Conservation (phyloP, 1,284 basidiomycete species). For the Cryptococcus sp. region DNA sequence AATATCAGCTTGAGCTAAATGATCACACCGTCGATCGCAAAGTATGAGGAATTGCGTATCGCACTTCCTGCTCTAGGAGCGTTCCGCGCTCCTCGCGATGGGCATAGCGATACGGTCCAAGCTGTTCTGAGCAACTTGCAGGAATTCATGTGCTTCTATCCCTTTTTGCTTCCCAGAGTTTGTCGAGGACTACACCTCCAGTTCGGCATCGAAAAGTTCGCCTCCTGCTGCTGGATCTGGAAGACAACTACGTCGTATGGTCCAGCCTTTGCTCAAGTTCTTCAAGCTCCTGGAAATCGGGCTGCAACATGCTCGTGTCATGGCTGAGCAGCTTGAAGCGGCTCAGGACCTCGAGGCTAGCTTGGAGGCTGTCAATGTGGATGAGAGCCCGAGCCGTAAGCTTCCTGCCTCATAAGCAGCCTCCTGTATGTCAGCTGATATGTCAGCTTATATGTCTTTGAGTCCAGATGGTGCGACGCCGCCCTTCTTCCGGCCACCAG, state of each 20-base stretch:
- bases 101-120: not conserved
- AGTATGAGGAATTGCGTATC: slow-evolving; percentile 3
- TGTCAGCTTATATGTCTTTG: no score
- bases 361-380: no score
- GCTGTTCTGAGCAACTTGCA: not conserved
- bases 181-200: not conserved
- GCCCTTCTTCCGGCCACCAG: no score
- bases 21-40: not conserved
- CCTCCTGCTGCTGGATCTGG: not conserved
- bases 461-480: no score
- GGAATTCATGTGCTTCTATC: slow-evolving; percentile 5
- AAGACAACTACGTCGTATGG: slow-evolving; percentile 4
- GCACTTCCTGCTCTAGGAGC: slow-evolving; percentile 5
- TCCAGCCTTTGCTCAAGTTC: slow-evolving; percentile 9
- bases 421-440: no score
- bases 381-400: no score
- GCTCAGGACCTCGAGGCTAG: not conserved
- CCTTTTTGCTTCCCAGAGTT: slow-evolving; percentile 7
- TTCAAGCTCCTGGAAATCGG: not conserved
- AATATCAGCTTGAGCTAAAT: not conserved
- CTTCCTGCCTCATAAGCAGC: no score
- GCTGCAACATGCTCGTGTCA: not conserved
- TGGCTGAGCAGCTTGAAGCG: not conserved
- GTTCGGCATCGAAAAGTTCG: not conserved
- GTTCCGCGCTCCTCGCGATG: slow-evolving; percentile 1